These are phyloP conservation scores for Hypoxylon sp. DNA, from an alignment of 2,329 filamentous ascomycete species.

Conservation along the genomic window DNA sequence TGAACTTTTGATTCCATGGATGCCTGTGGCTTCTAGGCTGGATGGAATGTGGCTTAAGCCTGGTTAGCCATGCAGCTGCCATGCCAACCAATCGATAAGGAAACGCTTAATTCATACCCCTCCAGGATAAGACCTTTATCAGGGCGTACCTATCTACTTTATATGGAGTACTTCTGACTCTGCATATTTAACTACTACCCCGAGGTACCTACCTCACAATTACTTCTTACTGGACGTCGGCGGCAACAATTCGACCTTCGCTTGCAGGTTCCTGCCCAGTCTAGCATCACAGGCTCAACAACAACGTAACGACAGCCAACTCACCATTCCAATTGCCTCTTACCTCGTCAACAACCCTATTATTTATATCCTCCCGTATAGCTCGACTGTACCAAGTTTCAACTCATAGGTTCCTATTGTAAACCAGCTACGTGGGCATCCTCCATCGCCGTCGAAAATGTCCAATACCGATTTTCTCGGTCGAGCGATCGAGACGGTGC, in stretches of 20 bases:
- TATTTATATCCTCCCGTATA: not conserved
- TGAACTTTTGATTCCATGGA: conserved; percentile 9
- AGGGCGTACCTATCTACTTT: not conserved
- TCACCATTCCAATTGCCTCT: conserved; percentile 15
- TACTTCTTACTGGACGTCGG: conserved; percentile 17
- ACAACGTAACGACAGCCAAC: conserved; percentile 11
- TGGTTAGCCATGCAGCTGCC: conserved; percentile 16
- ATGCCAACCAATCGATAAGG: conserved; percentile 44
- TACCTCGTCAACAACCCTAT: conserved; percentile 2
- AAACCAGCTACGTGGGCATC: conserved; percentile 10
- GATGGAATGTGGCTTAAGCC: conserved; percentile 21
- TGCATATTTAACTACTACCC: not conserved
- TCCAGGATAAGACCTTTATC: conserved; percentile 33
- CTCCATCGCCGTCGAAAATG: conserved; percentile 65
- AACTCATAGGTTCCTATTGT: not conserved
- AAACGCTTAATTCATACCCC: conserved; percentile 29
- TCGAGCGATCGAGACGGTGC: conserved; percentile 95
- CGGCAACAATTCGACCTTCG: conserved; percentile 21
- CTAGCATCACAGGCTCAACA: conserved; percentile 26
- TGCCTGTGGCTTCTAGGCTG: conserved; percentile 25
- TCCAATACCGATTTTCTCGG: conserved; percentile 97
- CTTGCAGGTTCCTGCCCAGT: conserved; percentile 29
- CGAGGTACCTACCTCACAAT: conserved; percentile 26
- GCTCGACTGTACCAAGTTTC: not conserved
- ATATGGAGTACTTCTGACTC: conserved; percentile 15